These are phyloP conservation scores for Marvania coccoides DNA, from an alignment of 139 green algal species.

Conservation along the genomic window DNA sequence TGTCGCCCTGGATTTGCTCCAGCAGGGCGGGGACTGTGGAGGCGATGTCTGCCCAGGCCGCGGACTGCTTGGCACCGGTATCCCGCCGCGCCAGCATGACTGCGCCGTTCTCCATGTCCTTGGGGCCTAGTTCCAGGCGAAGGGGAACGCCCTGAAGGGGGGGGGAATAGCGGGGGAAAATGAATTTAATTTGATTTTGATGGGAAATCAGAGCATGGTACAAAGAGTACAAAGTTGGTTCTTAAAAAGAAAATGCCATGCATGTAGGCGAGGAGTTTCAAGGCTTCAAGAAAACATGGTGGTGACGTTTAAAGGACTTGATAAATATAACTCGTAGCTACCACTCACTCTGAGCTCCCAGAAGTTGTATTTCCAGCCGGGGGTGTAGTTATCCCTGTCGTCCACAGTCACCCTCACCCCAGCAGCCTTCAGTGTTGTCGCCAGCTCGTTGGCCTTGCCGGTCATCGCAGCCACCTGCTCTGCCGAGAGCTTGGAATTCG, in stretches of 20 bases:
- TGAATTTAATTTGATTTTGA: background rate
- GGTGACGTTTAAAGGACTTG: too few species aligned
- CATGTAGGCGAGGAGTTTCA: too few species aligned
- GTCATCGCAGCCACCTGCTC: slow-evolving; percentile 50
- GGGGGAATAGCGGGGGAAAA: background rate
- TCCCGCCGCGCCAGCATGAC: slow-evolving; percentile 84
- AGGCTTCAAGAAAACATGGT: too few species aligned
- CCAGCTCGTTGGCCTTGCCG: slow-evolving; percentile 32
- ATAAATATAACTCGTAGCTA: too few species aligned
- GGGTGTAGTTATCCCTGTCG: slow-evolving; percentile 90
- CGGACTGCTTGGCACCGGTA: slow-evolving; percentile 82
- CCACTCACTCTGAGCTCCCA: slow-evolving; percentile 81
- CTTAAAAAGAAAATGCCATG: too few species aligned
- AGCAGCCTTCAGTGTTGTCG: slow-evolving; percentile 22
- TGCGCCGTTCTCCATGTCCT: slow-evolving; percentile 78
- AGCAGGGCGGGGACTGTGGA: slow-evolving; percentile 32
- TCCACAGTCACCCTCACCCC: slow-evolving; percentile 77
- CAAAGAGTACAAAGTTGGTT: too few species aligned
- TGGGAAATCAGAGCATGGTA: background rate
- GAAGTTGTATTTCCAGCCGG: slow-evolving; percentile 98
- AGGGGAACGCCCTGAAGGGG: slow-evolving; percentile 75
- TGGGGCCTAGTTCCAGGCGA: slow-evolving; percentile 87
- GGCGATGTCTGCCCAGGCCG: slow-evolving; percentile 68
- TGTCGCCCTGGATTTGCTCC: slow-evolving; percentile 52
- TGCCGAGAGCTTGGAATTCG: slow-evolving; percentile 58